Conservation (phyloP, 1,139 yeast species). For the Cylindricascospora bacillispora region DNA sequence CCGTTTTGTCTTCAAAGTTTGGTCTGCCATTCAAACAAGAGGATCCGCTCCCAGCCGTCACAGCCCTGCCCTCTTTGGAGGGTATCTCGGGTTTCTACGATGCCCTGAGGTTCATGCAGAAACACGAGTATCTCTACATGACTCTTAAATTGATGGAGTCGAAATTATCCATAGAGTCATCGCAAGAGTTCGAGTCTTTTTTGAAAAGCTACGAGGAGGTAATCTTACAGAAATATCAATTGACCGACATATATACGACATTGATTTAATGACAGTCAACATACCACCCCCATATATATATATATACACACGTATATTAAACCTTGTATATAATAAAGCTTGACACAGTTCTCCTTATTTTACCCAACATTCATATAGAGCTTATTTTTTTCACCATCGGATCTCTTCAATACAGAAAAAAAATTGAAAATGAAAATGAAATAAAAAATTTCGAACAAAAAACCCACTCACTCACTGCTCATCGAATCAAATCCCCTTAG, state of each 20-base stretch:
- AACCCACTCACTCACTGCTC: too few species aligned
- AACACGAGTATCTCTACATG: slow-evolving; percentile 15
- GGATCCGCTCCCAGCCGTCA: too few species aligned
- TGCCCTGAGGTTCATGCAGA: slow-evolving; percentile 8
- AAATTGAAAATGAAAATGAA: too few species aligned
- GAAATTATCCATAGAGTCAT: slow-evolving; percentile 17
- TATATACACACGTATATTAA: neutral
- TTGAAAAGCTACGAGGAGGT: slow-evolving; percentile 11
- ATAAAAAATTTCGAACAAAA: too few species aligned
- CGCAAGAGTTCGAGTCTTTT: slow-evolving; percentile 14
- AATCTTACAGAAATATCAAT: slow-evolving; percentile 4
- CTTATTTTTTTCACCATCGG: neutral
- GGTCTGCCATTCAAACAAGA: too few species aligned
- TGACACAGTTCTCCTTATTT: neutral
- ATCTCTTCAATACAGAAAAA: too few species aligned
- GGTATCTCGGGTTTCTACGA: slow-evolving; percentile 8
- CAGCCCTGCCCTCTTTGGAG: slow-evolving; percentile 4
- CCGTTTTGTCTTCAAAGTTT: too few species aligned
- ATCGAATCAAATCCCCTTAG: too few species aligned
- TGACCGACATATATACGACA: neutral
- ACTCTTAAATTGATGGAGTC: slow-evolving; percentile 14
- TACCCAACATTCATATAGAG: neutral
- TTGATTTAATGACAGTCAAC: neutral
- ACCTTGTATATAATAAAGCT: neutral
- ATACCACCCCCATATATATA: neutral